A percentile compares a stretch with the other conserved stretches of the same genome.
Conservation (phyloP, 176 grass and related monocot genomes). For the Oryza glumipatula region DNA sequence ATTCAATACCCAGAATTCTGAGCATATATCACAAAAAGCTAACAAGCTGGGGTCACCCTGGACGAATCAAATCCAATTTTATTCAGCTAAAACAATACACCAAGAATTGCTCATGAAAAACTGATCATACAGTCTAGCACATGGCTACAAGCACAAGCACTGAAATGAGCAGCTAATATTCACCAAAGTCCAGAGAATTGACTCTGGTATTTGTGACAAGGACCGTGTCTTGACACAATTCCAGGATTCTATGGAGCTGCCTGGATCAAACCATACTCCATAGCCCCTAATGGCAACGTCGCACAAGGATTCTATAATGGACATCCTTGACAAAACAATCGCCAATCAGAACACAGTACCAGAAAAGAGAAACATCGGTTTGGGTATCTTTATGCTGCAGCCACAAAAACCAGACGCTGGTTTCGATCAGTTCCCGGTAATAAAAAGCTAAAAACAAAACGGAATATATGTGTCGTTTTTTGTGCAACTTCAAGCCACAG, state of each 20-base stretch:
- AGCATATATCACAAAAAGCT: not conserved
- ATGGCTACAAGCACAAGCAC: not conserved
- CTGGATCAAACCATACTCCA: not conserved
- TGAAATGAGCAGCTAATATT: not conserved
- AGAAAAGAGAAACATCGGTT: not conserved
- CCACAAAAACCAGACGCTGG: not conserved
- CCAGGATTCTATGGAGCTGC: not conserved
- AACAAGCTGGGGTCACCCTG: not conserved
- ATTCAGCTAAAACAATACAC: not conserved
- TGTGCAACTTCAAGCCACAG: conserved; percentile 14
- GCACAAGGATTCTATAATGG: not conserved
- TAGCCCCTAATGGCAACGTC: not conserved
- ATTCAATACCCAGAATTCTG: not conserved
- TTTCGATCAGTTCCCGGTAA: not conserved
- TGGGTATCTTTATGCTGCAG: not conserved
- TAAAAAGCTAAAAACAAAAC: conserved; percentile 4
- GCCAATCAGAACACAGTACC: not conserved
- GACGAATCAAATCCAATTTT: not conserved
- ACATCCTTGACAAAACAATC: not conserved
- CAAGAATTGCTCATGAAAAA: not conserved
- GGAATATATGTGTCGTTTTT: not conserved
- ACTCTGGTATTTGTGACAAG: not conserved
- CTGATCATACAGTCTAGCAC: not conserved
- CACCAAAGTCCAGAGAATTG: not conserved
- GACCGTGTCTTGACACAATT: not conserved